A percentile compares a stretch with the other conserved stretches of the same genome.
Conservation (phyloP, 257 asterid genomes). For the Solanum chilense region DNA sequence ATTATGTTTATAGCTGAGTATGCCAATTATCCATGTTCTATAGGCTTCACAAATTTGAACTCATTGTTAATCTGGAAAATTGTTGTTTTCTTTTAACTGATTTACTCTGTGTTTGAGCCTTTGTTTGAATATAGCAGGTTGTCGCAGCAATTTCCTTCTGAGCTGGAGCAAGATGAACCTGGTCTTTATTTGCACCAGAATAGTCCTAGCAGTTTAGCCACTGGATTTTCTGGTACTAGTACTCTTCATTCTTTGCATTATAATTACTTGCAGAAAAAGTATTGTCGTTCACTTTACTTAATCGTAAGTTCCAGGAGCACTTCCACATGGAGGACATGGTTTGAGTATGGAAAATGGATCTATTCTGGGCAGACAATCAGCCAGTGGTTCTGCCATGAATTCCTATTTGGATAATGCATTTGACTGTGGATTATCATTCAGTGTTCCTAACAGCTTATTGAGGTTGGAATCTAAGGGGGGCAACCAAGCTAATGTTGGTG, state of each 20-base stretch:
- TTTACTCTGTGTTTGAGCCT: neutral
- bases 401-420: conserved; percentile 47
- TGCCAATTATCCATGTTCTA: neutral
- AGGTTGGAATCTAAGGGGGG: conserved; percentile 53
- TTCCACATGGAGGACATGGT: conserved; percentile 35
- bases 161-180: conserved; percentile 61
- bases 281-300: conserved; percentile 2
- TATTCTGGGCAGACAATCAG: conserved; percentile 29
- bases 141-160: conserved; percentile 48
- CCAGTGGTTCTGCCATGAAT: conserved; percentile 36
- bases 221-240: conserved; percentile 72
- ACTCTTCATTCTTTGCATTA: neutral
- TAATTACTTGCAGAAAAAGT: conserved; percentile 6
- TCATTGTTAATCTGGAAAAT: neutral
- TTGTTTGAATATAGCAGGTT: conserved; percentile 31
- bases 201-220: conserved; percentile 40
- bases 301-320: conserved; percentile 34
- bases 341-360: conserved; percentile 39
- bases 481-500: conserved; percentile 37
- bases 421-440: conserved; percentile 48
- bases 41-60: neutral
- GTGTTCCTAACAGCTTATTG: conserved; percentile 51
- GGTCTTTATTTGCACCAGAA: conserved; percentile 43
- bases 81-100: neutral
- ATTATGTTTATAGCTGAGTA: neutral